Evolutionary conservation across 495 filamentous ascomycete genomes (phyloP), one percentile per base, ranked within the genome.

Genomic region (Talaromyces proteolyticus): DNA sequence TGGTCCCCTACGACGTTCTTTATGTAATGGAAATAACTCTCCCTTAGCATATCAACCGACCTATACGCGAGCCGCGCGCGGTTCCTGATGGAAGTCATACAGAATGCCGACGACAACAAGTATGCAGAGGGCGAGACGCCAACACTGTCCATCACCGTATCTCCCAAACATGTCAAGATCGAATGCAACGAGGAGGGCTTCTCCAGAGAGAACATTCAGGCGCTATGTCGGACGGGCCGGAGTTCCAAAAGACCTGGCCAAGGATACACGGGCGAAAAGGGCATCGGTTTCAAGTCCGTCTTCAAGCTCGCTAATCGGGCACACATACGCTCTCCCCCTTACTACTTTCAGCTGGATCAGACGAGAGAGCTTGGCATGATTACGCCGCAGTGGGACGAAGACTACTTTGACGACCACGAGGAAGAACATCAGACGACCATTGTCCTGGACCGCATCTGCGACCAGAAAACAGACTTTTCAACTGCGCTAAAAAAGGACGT

Each of bases 31-130:
- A 44, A 44, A 16, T 44, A 44, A 44, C 42, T 25, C 22, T 22
- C 22, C 16, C 16, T 44, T 25, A 44, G 42, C 42, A 44, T 44
- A 44, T 44, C 42, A 23, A 25, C 20, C 22, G 49, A 43, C 23
- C 43, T 56, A 23, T 52, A 52, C 45, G 37, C 34, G 49, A 52
- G 42, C 29, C 25, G 10, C 18, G 38, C 47, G 37, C 34, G 38
- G 42, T 44, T 44, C 22, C 22, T 44, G 42, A 44, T 44, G 42
- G 47, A 50, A 23, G 16, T 50, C 21, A 39, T 50, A 10, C 47
- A 50, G 34, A 50, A 50, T 42, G 47, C 47, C 21, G 47, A 50
- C 21, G 47, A 50, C 14, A 50, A 50, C 47, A 38, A 4, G 47
- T 50, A 50, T 40, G 37, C 29, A 25, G 47, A 39, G 34, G 47